These are phyloP conservation scores for Drechslerella dactyloides DNA, from an alignment of 2,329 filamentous ascomycete species.

Conservation along the genomic window DNA sequence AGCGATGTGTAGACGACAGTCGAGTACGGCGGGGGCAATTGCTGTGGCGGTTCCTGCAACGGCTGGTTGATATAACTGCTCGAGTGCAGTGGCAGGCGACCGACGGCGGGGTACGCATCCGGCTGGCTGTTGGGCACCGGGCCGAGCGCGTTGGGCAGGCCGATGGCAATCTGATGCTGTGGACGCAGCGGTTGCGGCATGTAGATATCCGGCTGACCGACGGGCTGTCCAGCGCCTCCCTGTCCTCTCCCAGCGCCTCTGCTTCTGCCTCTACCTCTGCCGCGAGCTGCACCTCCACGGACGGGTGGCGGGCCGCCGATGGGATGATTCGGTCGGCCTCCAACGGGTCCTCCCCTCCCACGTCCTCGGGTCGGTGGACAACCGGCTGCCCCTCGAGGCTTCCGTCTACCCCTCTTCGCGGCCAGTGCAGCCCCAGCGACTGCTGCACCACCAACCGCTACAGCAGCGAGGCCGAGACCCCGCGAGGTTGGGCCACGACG, in stretches of 20 bases:
- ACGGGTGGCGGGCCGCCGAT: conserved; percentile 18
- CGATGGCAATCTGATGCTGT: background rate
- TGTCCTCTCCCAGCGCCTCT: background rate
- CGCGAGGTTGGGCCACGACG: background rate
- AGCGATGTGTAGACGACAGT: conserved; percentile 7
- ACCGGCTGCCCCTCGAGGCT: conserved; percentile 10
- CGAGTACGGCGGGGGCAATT: conserved; percentile 32
- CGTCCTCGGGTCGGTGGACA: conserved; percentile 7
- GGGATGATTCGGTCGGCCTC: conserved; percentile 31
- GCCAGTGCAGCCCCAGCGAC: conserved; percentile 33
- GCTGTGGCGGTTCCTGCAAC: background rate
- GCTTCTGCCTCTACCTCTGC: conserved; percentile 18
- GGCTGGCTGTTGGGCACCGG: background rate
- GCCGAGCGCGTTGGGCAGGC: background rate
- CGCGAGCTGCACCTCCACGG: conserved; percentile 9
- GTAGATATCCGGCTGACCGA: background rate
- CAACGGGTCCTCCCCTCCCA: conserved; percentile 6
- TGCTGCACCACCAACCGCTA: conserved; percentile 30
- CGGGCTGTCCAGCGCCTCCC: background rate
- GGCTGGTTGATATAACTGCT: conserved; percentile 2
- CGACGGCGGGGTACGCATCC: background rate
- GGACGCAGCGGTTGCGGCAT: background rate
- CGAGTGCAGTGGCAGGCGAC: conserved; percentile 1
- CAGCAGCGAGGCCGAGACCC: conserved; percentile 15
- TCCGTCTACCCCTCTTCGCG: conserved; percentile 22